Evolutionary conservation across 805 yeast genomes (phyloP).

Genomic region (Saturnispora besseyi): DNA sequence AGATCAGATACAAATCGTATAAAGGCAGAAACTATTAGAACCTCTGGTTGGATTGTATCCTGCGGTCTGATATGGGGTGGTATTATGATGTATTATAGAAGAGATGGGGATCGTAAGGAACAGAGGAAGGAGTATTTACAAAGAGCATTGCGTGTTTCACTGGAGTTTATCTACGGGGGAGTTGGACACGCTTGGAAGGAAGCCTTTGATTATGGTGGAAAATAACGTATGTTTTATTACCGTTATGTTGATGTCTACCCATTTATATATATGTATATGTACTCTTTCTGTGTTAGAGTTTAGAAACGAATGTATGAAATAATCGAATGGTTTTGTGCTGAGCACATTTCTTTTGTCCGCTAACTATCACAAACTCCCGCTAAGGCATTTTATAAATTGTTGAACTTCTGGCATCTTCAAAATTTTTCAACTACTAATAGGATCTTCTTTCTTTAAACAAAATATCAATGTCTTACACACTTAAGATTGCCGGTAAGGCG

Average conservation of each 20-base stretch:
- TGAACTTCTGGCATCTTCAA: neutral
- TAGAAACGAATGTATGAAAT: neutral
- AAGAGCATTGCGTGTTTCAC: constrained; percentile 52
- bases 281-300: neutral
- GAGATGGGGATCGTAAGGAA: constrained; percentile 36
- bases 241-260: too few relatives aligned
- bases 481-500: constrained; percentile 80
- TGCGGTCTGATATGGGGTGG: constrained; percentile 65
- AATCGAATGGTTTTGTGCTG: neutral
- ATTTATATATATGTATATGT: neutral
- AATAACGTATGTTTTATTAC: neutral
- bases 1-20: neutral
- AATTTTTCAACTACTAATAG: neutral
- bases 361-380: neutral
- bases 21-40: constrained; percentile 19
- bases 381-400: too few relatives aligned
- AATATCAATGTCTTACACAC: constrained; percentile 31
- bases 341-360: neutral
- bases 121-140: constrained; percentile 37
- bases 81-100: constrained; percentile 61
- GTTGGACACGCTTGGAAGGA: constrained; percentile 30
- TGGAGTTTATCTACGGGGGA: constrained; percentile 66
- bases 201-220: constrained; percentile 21
- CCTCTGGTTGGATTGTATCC: constrained; percentile 45
- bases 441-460: neutral